Evolutionary conservation across 2,329 filamentous ascomycete genomes (phyloP).

Genomic region (Curvularia hawaiiensis): DNA sequence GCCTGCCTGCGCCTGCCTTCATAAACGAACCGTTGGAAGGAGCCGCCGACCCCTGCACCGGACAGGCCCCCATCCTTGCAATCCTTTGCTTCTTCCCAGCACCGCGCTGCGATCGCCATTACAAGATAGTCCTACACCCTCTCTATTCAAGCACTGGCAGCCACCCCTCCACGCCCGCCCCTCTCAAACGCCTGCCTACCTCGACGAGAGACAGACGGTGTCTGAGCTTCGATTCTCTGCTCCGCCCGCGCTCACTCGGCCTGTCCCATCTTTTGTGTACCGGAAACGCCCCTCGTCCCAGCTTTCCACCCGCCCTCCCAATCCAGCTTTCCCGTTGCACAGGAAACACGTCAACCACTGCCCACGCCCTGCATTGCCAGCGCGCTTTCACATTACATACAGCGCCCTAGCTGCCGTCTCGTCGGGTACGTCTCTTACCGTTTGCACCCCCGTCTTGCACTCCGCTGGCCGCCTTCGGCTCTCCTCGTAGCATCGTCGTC

Average conservation of each 20-base stretch:
- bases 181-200: constrained; percentile 14
- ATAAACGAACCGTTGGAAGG: constrained; percentile 35
- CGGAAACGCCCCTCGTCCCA: constrained; percentile 39
- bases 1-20: constrained; percentile 25
- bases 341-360: constrained; percentile 22
- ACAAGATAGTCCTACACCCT: constrained; percentile 23
- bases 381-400: constrained; percentile 3
- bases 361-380: background rate
- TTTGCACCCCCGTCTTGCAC: constrained; percentile 27
- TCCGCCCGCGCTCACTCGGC: constrained; percentile 14
- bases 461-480: constrained; percentile 35
- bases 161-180: constrained; percentile 20
- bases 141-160: constrained; percentile 6
- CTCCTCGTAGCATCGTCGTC: constrained; percentile 33
- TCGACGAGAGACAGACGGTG: constrained; percentile 35
- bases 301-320: constrained; percentile 20
- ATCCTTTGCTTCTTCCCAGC: constrained; percentile 24
- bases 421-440: constrained; percentile 37
- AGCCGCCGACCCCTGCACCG: constrained; percentile 29
- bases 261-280: constrained; percentile 24
- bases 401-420: constrained; percentile 16
- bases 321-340: constrained; percentile 32
- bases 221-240: constrained; percentile 27
- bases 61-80: constrained; percentile 41
- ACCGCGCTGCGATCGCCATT: constrained; percentile 21